Conservation (phyloP, 2,329 filamentous ascomycete species). For the Geosmithia putterillii region DNA sequence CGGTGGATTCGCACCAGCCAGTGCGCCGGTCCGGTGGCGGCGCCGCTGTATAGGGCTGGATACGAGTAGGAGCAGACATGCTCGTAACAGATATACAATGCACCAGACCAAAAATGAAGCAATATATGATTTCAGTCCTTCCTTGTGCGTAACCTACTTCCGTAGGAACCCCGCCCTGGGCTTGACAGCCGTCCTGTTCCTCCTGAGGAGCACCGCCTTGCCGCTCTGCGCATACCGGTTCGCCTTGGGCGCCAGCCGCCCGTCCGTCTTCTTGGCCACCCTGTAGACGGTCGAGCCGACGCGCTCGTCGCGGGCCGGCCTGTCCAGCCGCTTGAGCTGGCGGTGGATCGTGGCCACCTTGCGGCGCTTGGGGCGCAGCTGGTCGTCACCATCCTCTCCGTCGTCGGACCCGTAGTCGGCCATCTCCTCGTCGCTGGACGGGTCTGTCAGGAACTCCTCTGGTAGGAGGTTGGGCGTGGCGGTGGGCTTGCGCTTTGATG, state of each 20-base stretch:
- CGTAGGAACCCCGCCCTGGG: slow-evolving; percentile 28
- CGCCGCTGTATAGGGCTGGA: too few species aligned
- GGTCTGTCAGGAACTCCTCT: slow-evolving; percentile 37
- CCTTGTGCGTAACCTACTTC: slow-evolving; percentile 5
- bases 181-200: slow-evolving; percentile 27
- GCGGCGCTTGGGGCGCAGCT: slow-evolving; percentile 23
- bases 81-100: too few species aligned
- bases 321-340: slow-evolving; percentile 21
- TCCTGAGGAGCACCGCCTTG: slow-evolving; percentile 32
- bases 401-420: slow-evolving; percentile 10
- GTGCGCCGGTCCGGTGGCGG: too few species aligned
- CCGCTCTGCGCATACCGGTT: slow-evolving; percentile 26
- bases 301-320: slow-evolving; percentile 29
- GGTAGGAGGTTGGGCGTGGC: slow-evolving; percentile 34
- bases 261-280: slow-evolving; percentile 30
- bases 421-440: slow-evolving; percentile 29
- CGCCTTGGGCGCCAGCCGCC: slow-evolving; percentile 33
- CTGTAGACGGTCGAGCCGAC: slow-evolving; percentile 43
- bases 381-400: slow-evolving; percentile 11
- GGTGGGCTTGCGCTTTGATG: neutral
- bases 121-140: too few species aligned
- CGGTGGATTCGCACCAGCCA: too few species aligned
- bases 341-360: slow-evolving; percentile 28
- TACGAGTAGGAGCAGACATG: too few species aligned
- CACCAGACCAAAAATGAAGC: too few species aligned